Evolutionary conservation across 2,329 filamentous ascomycete genomes (phyloP).

Genomic region (Claviceps purpurea): DNA sequence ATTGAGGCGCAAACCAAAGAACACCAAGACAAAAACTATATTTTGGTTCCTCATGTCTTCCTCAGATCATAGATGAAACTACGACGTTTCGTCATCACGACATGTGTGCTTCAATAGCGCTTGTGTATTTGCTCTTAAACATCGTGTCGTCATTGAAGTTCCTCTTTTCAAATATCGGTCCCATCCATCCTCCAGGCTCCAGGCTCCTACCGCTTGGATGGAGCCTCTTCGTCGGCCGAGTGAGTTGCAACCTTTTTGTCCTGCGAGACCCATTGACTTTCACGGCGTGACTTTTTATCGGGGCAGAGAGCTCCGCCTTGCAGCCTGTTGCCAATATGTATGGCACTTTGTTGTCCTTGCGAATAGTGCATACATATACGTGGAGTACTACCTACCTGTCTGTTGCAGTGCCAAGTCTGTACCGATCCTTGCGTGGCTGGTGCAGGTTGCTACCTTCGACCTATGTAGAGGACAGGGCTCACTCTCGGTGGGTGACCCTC

Average conservation of each 20-base stretch:
- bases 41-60: not conserved
- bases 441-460: not conserved
- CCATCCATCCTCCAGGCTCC: not conserved
- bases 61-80: not conserved
- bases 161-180: not conserved
- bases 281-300: not conserved
- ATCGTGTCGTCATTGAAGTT: not conserved
- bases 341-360: not conserved
- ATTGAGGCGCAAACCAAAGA: too few relatives aligned
- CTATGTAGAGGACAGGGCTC: not conserved
- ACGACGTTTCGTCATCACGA: not conserved
- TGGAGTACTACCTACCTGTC: not conserved
- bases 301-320: not conserved
- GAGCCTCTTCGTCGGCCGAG: not conserved
- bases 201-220: not conserved
- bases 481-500: too few relatives aligned
- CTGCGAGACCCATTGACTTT: not conserved
- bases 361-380: too few relatives aligned
- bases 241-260: not conserved
- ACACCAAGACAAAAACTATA: too few relatives aligned
- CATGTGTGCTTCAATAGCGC: not conserved
- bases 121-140: not conserved
- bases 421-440: not conserved
- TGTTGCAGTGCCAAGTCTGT: not conserved
- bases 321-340: not conserved